Conservation (phyloP, 2,329 filamentous ascomycete species). For the Lasiodiplodia citricola region DNA sequence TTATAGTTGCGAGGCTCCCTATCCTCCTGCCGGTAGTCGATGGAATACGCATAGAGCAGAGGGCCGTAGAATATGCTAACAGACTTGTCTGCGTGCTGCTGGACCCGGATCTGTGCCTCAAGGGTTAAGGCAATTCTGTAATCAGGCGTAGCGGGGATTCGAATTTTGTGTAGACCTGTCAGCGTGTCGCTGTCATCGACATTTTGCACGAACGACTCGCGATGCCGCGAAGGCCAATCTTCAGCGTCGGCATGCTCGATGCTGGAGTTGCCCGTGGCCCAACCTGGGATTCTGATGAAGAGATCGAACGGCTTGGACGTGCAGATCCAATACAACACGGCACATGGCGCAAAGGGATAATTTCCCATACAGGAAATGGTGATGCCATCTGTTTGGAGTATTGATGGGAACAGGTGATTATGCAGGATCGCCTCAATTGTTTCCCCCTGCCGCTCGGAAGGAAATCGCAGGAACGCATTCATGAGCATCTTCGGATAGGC, state of each 20-base stretch:
- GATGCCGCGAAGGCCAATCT: too few relatives aligned
- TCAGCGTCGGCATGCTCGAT: not conserved
- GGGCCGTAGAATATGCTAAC: not conserved
- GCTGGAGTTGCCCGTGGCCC: not conserved
- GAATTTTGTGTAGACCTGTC: not conserved
- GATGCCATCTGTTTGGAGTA: not conserved
- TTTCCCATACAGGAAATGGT: not conserved
- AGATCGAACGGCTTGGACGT: not conserved
- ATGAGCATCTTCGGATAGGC: not conserved
- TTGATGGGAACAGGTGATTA: conserved; percentile 1
- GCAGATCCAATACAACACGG: not conserved
- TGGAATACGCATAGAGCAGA: not conserved
- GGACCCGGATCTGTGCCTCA: not conserved
- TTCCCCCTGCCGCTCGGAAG: not conserved
- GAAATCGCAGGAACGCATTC: not conserved
- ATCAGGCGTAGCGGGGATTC: not conserved
- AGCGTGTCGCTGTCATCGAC: not conserved
- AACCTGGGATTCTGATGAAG: not conserved
- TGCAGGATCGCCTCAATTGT: not conserved
- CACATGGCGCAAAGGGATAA: conserved; percentile 9
- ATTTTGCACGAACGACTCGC: not conserved
- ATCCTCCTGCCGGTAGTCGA: not conserved
- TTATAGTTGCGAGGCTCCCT: conserved; percentile 5
- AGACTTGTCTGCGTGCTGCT: not conserved
- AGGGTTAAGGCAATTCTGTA: not conserved